These are phyloP conservation scores for Colletotrichum noveboracense DNA, from an alignment of 2,329 filamentous ascomycete species.

Conservation along the genomic window DNA sequence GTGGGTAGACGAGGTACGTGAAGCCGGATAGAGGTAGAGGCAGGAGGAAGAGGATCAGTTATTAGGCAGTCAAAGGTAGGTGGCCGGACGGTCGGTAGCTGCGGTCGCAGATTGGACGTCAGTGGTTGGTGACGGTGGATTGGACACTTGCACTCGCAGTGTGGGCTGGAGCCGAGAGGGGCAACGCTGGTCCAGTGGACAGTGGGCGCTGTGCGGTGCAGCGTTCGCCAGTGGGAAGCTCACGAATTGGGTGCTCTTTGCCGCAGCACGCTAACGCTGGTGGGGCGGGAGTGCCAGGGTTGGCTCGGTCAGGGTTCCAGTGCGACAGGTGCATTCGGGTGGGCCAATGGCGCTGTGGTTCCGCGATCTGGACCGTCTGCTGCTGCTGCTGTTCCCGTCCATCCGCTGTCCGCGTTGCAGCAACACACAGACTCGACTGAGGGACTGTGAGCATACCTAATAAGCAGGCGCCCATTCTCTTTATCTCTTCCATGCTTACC, in stretches of 20 bases:
- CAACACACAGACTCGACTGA: not conserved
- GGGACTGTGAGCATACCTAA: not conserved
- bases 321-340: not conserved
- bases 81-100: constrained; percentile 7
- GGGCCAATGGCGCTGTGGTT: not conserved
- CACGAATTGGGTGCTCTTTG: not conserved
- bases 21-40: not conserved
- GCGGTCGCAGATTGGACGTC: constrained; percentile 13
- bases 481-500: not conserved
- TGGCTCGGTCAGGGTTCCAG: not conserved
- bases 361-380: not conserved
- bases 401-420: not conserved
- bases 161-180: constrained; percentile 7
- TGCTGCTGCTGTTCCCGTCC: not conserved
- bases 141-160: not conserved
- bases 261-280: constrained; percentile 1
- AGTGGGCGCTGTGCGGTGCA: not conserved
- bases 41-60: not conserved
- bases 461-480: too few relatives aligned
- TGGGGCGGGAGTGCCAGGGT: not conserved
- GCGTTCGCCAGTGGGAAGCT: not conserved
- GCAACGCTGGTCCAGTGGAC: not conserved
- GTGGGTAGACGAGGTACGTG: not conserved
- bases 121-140: constrained; percentile 10
- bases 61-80: not conserved